Base-by-base conservation (phyloP, 169 alveolate species). In the Plasmodium berghei region DNA sequence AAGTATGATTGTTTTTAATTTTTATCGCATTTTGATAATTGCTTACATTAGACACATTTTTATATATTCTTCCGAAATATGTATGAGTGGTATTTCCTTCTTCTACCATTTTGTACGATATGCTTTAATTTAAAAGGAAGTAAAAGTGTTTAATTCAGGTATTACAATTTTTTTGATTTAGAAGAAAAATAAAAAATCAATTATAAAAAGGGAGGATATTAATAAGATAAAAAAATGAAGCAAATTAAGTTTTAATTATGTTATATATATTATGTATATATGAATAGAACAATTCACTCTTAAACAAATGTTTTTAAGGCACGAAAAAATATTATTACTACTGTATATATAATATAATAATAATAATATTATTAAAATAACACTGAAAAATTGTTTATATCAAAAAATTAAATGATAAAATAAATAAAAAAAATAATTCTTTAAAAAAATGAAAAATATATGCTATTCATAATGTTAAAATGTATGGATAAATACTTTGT, bases 1-100 rank as follows among this genome's bases (percentile, higher is more conserved):
- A 1, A 34, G 5, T 34, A 34, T 34, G 3, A 34, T 34, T 34
- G 42, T 34, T 34, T 34, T 34, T 3, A 34, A 3, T 4, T 34
- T 34, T 34, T 6, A 1, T 34, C 5, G 42, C 0, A 2, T 34
- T 34, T 34, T 34, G 42, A 34, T 34, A 34, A 40, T 42, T n/a
- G 59, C 90, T 80, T 80, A 80, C 90, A 48, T 80, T 59, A 64
- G 80, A 80, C 10, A 80, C 67, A 28, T 80, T 80, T 46, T 52
- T 59, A 58, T 80, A 80, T n/a, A 80, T 18, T 55, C 74, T 66
- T 56, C 80, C 67, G 52, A 80, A 34, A 80, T 80, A 80, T n/a
- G 69, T 71, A 45, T 80, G 77, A 12, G 64, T 22, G 28, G 69
- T 49, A 48, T 80, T 80, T 80, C 67, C 90, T 28, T 55, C 63